Evolutionary conservation across 2,329 filamentous ascomycete genomes (phyloP), one percentile per base, ranked within the genome.

Genomic region (Aspergillus texensis): DNA sequence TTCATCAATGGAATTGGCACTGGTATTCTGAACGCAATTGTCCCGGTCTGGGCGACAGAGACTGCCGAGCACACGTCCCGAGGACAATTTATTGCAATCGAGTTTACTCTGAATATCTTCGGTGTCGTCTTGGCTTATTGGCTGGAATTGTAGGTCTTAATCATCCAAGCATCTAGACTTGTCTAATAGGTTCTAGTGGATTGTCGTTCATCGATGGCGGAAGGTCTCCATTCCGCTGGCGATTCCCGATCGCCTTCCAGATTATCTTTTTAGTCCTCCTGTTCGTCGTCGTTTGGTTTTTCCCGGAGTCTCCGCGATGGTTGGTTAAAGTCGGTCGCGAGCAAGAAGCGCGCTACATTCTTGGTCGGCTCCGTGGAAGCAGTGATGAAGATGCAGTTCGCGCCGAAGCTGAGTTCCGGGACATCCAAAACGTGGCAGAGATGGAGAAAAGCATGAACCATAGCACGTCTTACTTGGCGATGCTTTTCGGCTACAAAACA

Each of bases 51-150:
- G 88, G 88, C 88, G 0, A 89, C 89, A 0, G 90, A 91, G 75
- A 89, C 87, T 0, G 86, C 88, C 0, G 85, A 89, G 45, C 87
- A 91, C 70, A 90, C 85, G 0, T 88, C 86, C 2, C 84, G 90
- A 46, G 90, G 90, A 6, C 84, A 88, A 55, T 90, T 91, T 66
- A 86, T 92, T 62, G 87, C 88, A 11, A 88, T 91, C 60, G 89
- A 92, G 70, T 92, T 92, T 66, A 91, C 89, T 0, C 76, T 91
- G 10, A 92, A 92, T 71, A 91, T 91, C 64, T 87, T 91, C 55
- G 89, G 89, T 70, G 88, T 91, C 0, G 85, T 88, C 24, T 80
- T 88, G 41, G 78, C 84, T 3, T 91, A 91, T 67, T 89, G 87
- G 87, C 72, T 83, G 10, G 81, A 82, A 68, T 88, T 85, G 78